A percentile compares a stretch with the other conserved stretches of the same genome.
Conservation (phyloP, 164 flowering plant species). For the Tetracentron sinense region DNA sequence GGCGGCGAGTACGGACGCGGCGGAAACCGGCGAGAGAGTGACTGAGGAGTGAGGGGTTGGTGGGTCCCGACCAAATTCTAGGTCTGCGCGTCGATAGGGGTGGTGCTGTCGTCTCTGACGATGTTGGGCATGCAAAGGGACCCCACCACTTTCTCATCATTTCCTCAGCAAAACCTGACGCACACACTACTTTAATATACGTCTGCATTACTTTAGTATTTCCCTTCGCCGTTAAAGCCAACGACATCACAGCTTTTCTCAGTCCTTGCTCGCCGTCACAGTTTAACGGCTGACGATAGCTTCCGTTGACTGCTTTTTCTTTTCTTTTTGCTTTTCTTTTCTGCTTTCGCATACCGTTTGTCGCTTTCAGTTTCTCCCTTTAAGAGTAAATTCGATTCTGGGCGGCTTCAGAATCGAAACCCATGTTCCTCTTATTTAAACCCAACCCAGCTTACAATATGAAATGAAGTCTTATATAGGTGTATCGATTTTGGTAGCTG, state of each 20-base stretch:
- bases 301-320: slow-evolving; percentile 26
- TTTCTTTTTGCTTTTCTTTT: background rate
- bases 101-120: slow-evolving; percentile 1
- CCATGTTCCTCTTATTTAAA: background rate
- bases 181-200: slow-evolving; percentile 12
- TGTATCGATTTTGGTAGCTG: too few species aligned
- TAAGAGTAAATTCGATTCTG: background rate
- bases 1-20: slow-evolving; percentile 1
- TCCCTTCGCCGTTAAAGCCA: slow-evolving; percentile 22
- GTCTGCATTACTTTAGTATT: background rate
- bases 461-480: background rate
- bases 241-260: slow-evolving; percentile 33
- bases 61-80: background rate
- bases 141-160: background rate
- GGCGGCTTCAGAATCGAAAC: background rate
- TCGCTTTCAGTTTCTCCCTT: slow-evolving; percentile 13
- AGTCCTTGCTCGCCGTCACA: slow-evolving; percentile 17
- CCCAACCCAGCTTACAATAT: background rate
- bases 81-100: background rate
- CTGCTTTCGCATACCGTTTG: slow-evolving; percentile 7
- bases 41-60: background rate
- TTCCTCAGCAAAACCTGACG: slow-evolving; percentile 15
- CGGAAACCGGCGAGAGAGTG: background rate
- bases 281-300: slow-evolving; percentile 21
- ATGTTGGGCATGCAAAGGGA: too few species aligned